A percentile compares a stretch with the other conserved stretches of the same genome.
phyloP scores from a whole-genome alignment of 2,329 filamentous ascomycete genomes.

The Macrophomina phaseolina region DNA sequence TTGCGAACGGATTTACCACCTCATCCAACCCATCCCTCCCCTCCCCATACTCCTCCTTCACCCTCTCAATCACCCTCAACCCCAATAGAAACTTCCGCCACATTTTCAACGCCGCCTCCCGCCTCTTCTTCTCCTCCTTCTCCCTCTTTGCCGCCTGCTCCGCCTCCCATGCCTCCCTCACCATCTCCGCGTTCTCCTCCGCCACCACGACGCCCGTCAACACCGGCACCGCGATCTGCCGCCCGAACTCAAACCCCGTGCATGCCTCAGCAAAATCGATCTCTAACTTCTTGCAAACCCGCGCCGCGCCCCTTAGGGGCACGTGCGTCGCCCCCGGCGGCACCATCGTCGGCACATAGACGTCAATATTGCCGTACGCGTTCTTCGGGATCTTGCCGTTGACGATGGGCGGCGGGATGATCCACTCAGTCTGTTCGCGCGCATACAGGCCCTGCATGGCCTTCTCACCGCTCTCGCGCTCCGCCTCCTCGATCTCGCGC shows the following conservation, averaged over 20 bases:
- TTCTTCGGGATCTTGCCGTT: constrained; percentile 93
- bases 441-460: constrained; percentile 86
- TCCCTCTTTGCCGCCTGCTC: constrained; percentile 76
- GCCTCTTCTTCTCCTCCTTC: constrained; percentile 82
- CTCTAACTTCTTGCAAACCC: constrained; percentile 80
- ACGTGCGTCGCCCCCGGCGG: constrained; percentile 84
- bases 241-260: constrained; percentile 94
- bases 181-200: constrained; percentile 73
- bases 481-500: constrained; percentile 85
- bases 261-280: constrained; percentile 95
- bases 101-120: constrained; percentile 71
- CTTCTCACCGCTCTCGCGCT: constrained; percentile 80
- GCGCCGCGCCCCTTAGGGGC: constrained; percentile 75
- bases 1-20: constrained; percentile 61
- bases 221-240: constrained; percentile 90
- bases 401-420: constrained; percentile 84
- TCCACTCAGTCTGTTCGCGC: constrained; percentile 88
- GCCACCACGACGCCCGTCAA: constrained; percentile 90
- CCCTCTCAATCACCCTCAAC: constrained; percentile 78
- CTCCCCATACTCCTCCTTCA: constrained; percentile 76
- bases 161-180: constrained; percentile 76
- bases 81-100: constrained; percentile 92
- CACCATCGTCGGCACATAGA: constrained; percentile 93
- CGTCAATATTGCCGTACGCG: constrained; percentile 92
- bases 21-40: constrained; percentile 43